Percentiles rank a stretch among this genome's conserved stretches.
Conservation (phyloP, 768 basidiomycete species). For the Rhizopogon vulgaris region DNA sequence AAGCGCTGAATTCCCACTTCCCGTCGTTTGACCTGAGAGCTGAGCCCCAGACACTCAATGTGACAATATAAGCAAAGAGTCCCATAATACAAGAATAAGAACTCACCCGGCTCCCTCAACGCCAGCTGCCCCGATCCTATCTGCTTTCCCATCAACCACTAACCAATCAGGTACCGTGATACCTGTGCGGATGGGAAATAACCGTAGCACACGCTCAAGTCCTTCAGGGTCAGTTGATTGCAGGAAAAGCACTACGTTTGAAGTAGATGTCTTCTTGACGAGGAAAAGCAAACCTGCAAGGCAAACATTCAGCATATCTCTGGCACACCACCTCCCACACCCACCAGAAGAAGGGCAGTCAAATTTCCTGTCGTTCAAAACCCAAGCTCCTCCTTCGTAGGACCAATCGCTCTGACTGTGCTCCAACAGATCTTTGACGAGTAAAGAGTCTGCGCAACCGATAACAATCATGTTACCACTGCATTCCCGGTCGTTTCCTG, state of each 20-base stretch:
- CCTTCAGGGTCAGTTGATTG: slow-evolving; percentile 49
- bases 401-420: slow-evolving; percentile 9
- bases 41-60: slow-evolving; percentile 25
- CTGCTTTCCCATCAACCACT: slow-evolving; percentile 47
- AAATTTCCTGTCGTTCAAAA: slow-evolving; percentile 10
- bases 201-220: slow-evolving; percentile 59
- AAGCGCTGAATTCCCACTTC: slow-evolving; percentile 40
- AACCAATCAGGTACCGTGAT: slow-evolving; percentile 76
- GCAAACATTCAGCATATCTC: slow-evolving; percentile 7
- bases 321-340: neutral
- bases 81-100: neutral
- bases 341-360: slow-evolving; percentile 17
- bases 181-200: slow-evolving; percentile 86
- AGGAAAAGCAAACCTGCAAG: slow-evolving; percentile 45
- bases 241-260: slow-evolving; percentile 47
- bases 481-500: slow-evolving; percentile 25
- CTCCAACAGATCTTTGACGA: slow-evolving; percentile 29
- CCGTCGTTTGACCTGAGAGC: slow-evolving; percentile 8
- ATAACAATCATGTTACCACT: slow-evolving; percentile 57
- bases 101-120: slow-evolving; percentile 72
- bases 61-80: neutral
- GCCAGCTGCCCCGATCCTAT: slow-evolving; percentile 63
- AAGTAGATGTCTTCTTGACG: slow-evolving; percentile 6
- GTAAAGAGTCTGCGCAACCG: slow-evolving; percentile 32
- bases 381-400: slow-evolving; percentile 16